Percentiles rank a stretch among this genome's conserved stretches.
phyloP scores from a whole-genome alignment of 2,329 filamentous ascomycete species.

The Aureobasidium sp. region DNA sequence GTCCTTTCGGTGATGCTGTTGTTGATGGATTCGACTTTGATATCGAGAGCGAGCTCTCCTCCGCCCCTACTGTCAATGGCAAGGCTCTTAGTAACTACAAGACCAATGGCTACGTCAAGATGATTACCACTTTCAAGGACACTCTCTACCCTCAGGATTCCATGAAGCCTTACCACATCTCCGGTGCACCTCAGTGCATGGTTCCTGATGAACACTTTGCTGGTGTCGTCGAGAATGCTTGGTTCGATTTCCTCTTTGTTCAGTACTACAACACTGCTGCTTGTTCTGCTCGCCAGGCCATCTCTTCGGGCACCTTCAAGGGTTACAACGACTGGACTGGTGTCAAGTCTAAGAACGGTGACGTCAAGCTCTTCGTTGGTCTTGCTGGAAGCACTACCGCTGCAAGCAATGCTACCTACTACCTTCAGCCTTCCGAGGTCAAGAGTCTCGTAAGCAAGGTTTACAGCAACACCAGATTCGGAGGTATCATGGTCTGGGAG shows the following conservation, averaged over 20 bases:
- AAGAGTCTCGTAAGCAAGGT: slow-evolving; percentile 36
- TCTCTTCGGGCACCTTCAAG: slow-evolving; percentile 28
- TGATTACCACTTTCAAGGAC: slow-evolving; percentile 40
- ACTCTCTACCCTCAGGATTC: slow-evolving; percentile 29
- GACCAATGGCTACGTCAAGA: slow-evolving; percentile 36
- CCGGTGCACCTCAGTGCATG: slow-evolving; percentile 39
- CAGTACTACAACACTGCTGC: slow-evolving; percentile 38
- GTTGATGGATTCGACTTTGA: slow-evolving; percentile 73
- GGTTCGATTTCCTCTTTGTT: slow-evolving; percentile 37
- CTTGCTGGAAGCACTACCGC: slow-evolving; percentile 28
- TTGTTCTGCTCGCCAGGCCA: slow-evolving; percentile 40
- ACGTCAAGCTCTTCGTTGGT: slow-evolving; percentile 47
- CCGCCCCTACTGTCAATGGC: slow-evolving; percentile 12
- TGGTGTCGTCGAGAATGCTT: slow-evolving; percentile 30
- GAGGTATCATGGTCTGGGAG: slow-evolving; percentile 54
- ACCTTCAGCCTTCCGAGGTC: slow-evolving; percentile 40
- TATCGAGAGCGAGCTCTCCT: slow-evolving; percentile 50
- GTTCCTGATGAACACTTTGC: slow-evolving; percentile 39
- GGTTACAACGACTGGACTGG: slow-evolving; percentile 41
- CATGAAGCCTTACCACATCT: slow-evolving; percentile 37
- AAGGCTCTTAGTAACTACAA: slow-evolving; percentile 24
- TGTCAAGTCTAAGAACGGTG: slow-evolving; percentile 30
- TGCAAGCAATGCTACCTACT: slow-evolving; percentile 29
- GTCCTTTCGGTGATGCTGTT: slow-evolving; percentile 57
- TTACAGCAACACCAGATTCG: slow-evolving; percentile 37